Evolutionary conservation across 768 basidiomycete genomes (phyloP), one percentile per base, ranked within the genome.

Genomic region (Xanthoconium purpureum): DNA sequence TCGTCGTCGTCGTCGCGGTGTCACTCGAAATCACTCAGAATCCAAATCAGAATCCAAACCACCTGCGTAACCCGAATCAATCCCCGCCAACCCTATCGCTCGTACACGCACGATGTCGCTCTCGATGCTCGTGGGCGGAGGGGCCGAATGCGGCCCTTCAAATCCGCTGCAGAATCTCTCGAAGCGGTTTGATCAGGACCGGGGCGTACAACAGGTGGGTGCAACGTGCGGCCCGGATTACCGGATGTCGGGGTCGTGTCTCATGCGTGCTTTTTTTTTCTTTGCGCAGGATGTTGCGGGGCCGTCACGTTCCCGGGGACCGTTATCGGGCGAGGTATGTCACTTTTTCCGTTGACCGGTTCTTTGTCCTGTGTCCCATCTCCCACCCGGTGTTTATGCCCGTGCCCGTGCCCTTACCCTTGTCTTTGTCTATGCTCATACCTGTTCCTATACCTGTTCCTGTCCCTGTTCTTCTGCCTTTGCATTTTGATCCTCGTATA

Each of bases 161-260:
- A 96, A 94, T 69, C 84, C 91, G 12, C 72, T 96, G 17, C 89
- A 91, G 65, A 82, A 80, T 15, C 81, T 96, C 6, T 80, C 88
- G 0, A 94, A 94, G 66, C 78, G 81, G 44, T 87, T 93, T 59
- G 89, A 91, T 60, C 78, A 81, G 43, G 92, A 94, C 68, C 79
- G 89, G 63, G 89, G 89, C 10, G 66, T 82, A 2, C 89, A 91
- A 69, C 90, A 91, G 77, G 91, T 92, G 64, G 24, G 70, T 65
- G 24, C 30, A 8, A 13, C 3, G 32, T 35, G 50, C 46, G 39
- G 44, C 54, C 61, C 51, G 62, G 54, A 17, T 37, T 28, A 56
- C 59, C 52, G 54, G 40, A 45, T 33, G 39, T 33, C 29, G 28
- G 7, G 29, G 28, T 36, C n/a, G 18, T 45, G 38, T 4, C 53